phyloP scores from a whole-genome alignment of 2,329 filamentous ascomycete species.

The Fusarium sublunatum region DNA sequence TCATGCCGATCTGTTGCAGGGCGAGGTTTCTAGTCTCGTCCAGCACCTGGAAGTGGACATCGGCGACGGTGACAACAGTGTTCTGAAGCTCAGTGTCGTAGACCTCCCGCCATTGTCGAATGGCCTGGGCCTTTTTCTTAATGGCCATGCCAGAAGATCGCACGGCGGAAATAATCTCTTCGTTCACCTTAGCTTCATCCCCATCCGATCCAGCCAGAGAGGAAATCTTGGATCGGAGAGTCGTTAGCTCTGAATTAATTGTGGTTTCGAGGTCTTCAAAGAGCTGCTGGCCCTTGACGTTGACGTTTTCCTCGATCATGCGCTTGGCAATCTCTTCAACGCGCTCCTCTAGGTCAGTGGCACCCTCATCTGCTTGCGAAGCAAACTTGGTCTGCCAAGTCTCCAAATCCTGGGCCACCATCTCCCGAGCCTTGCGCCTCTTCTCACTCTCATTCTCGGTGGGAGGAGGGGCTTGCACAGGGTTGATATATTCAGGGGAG shows the following conservation, averaged over 20 bases:
- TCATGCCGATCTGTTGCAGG: constrained; percentile 90
- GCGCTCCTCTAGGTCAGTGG: constrained; percentile 76
- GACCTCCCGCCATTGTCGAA: constrained; percentile 79
- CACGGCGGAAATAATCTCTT: constrained; percentile 62
- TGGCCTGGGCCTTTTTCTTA: constrained; percentile 79
- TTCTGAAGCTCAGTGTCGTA: constrained; percentile 77
- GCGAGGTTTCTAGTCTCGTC: constrained; percentile 85
- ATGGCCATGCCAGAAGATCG: constrained; percentile 77
- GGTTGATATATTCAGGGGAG: constrained; percentile 46
- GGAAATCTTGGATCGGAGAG: constrained; percentile 75
- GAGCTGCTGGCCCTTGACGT: constrained; percentile 73
- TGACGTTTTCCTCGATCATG: constrained; percentile 72
- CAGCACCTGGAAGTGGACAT: constrained; percentile 83
- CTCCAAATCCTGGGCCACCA: constrained; percentile 81
- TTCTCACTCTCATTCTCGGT: constrained; percentile 63
- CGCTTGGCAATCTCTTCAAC: constrained; percentile 67
- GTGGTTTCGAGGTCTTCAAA: constrained; percentile 75
- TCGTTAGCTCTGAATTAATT: constrained; percentile 70
- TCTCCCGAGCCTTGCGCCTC: constrained; percentile 69
- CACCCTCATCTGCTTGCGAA: constrained; percentile 84
- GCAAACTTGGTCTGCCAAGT: constrained; percentile 91
- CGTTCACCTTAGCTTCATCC: constrained; percentile 56
- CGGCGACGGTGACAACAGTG: constrained; percentile 77
- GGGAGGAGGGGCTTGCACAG: constrained; percentile 58
- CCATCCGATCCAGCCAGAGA: constrained; percentile 68